Conservation (phyloP, 1,139 yeast species). For the Yamadazyma conglobata region DNA sequence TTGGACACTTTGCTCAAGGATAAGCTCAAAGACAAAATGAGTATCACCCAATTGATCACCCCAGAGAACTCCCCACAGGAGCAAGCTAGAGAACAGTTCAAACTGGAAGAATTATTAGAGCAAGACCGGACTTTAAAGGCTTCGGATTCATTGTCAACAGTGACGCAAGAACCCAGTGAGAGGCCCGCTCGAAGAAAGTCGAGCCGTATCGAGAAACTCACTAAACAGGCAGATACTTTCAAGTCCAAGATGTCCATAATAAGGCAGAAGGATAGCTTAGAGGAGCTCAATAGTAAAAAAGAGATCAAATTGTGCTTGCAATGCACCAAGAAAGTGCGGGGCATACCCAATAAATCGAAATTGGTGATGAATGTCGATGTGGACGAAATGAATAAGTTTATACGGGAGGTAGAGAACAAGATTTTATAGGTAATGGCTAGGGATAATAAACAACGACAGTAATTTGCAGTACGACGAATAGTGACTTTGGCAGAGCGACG, state of each 20-base stretch:
- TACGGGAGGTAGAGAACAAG: constrained; percentile 4
- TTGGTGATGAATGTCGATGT: constrained; percentile 10
- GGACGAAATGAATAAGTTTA: constrained; percentile 11
- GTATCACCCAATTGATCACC: constrained; percentile 26
- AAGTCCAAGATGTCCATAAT: constrained; percentile 14
- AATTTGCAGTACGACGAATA: no score
- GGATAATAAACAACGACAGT: no score
- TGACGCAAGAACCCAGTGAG: constrained; percentile 4
- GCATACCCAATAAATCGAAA: constrained; percentile 7
- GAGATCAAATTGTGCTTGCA: constrained; percentile 18
- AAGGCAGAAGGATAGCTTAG: constrained; percentile 13
- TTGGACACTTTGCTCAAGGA: constrained; percentile 11
- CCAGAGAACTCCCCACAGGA: constrained; percentile 38
- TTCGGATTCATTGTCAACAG: constrained; percentile 4
- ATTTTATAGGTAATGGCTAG: no score
- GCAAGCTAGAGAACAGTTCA: constrained; percentile 7
- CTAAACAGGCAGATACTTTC: constrained; percentile 3
- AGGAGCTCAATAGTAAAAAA: constrained; percentile 23
- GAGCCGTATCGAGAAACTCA: constrained; percentile 8
- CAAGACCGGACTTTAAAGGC: constrained; percentile 4
- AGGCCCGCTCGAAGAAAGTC: constrained; percentile 6
- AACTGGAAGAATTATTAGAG: constrained; percentile 1
- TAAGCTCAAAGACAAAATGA: constrained; percentile 6
- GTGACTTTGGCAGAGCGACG: no score
- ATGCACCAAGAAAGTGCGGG: constrained; percentile 16